Evolutionary conservation across 345 rosid genomes (phyloP).

Genomic region (Trapa incisa): DNA sequence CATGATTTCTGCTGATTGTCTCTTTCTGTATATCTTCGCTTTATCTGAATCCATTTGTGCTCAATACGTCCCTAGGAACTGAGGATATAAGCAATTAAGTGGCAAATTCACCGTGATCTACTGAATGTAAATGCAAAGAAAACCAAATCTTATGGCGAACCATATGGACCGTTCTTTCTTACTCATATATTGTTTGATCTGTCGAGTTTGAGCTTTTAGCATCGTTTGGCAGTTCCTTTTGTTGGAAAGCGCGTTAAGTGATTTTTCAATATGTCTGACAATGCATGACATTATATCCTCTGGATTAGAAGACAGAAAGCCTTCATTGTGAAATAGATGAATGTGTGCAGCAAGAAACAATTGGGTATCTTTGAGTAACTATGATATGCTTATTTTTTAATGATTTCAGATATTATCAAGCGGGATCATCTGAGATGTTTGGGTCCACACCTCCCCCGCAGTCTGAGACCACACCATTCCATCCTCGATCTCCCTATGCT

Average conservation of each 20-base stretch:
- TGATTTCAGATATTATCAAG: conserved; percentile 55
- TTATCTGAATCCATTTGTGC: not conserved
- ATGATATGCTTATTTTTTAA: not conserved
- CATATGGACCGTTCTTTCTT: not conserved
- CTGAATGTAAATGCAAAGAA: not conserved
- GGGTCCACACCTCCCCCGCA: conserved; percentile 93
- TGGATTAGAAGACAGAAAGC: not conserved
- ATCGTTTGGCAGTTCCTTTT: not conserved
- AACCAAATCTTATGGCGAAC: not conserved
- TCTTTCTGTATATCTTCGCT: not conserved
- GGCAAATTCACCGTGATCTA: not conserved
- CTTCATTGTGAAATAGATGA: not conserved
- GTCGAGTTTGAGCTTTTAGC: not conserved
- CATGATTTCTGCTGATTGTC: not conserved
- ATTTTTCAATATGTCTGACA: not conserved
- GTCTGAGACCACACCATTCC: conserved; percentile 68
- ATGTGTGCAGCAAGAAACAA: not conserved
- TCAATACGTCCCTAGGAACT: not conserved
- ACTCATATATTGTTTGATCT: not conserved
- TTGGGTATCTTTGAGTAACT: not conserved
- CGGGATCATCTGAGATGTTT: conserved; percentile 95
- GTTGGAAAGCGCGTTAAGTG: not conserved
- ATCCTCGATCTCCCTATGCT: conserved; percentile 95
- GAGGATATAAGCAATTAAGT: not conserved
- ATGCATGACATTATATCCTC: not conserved